Base-by-base conservation (phyloP, 139 green algal species). In the Astrephomene gubernaculifera region DNA sequence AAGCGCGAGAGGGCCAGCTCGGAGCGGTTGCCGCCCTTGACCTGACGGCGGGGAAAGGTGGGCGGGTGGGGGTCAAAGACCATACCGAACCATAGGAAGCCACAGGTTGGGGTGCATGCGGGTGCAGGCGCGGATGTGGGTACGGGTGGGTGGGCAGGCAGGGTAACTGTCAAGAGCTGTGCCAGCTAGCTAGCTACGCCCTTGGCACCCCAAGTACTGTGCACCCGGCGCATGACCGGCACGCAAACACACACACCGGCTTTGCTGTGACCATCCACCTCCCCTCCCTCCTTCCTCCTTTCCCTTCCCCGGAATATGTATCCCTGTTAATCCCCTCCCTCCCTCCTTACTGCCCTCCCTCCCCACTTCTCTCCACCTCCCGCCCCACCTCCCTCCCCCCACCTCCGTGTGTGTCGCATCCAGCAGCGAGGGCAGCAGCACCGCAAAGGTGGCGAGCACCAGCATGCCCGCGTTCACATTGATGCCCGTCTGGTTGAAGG, bases 391-490 rank as follows among this genome's bases (percentile, higher is more conserved):
- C 31, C n/a, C 10, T 22, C 70, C 43, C n/a, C 70, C 29, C 68
- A 71, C 70, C 79, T 87, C 79, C 0, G 89, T 95, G 76, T 93
- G 54, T 29, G 93, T 96, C 12, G 86, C 74, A 41, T 90, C 74
- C 39, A 96, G 87, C 43, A 92, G 72, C 8, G 84, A 89, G 2
- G 93, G 91, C 71, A 96, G 57, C 61, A 92, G 25, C 22, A 96
- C 72, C 14, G 85, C 86, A 22, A 92, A 87, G 41, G 90, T 82
- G 52, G 91, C 71, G 71, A 96, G 84, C 1, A 93, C 70, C 33
- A 94, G 90, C 88, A 96, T 89, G 4, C 90, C 90, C 19, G 61
- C 89, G 75, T 94, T 93, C n/a, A 93, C 90, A 31, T 85, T 88
- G 38, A 93, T 86, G 53, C 90, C 90, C 49, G 63, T n/a, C 78